Base-by-base conservation (phyloP, 768 basidiomycete species). In the Kwoniella bestiolae region DNA sequence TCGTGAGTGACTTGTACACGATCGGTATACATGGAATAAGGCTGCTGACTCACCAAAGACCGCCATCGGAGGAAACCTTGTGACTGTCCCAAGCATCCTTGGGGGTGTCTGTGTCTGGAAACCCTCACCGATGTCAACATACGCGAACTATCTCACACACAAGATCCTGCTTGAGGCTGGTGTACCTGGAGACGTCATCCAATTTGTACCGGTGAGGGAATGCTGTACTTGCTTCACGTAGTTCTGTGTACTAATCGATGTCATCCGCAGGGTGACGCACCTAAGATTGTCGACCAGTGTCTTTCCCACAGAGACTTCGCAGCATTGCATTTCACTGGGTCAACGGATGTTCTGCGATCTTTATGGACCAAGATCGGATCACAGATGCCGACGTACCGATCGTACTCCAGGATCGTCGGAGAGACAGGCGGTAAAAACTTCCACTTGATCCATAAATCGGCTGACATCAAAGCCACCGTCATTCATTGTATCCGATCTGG, bases 51-150 rank as follows among this genome's bases (percentile, higher is more conserved):
- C n/a, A n/a, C n/a, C n/a, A n/a, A n/a, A 35, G 34, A 97, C 95
- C 32, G 95, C 95, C 26, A 99, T 99, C 69, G 95, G 93, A 35
- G 96, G 92, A 11, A 99, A 99, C 81, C 90, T 98, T 34, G 62
- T 70, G 61, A 67, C 73, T 87, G 92, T 87, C 28, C 96, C 96
- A 35, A 94, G 92, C 1, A 84, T 99, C 66, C 90, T 95, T 34
- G 96, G 96, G 51, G 98, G 98, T 79, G 91, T 92, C 59, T 87
- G 90, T 59, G 84, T 98, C 64, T 99, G 96, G 96, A 99, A 99
- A 79, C 96, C 96, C 6, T 94, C 95, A 0, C 96, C 96, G 6
- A 89, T 88, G 21, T 93, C 96, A 26, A 91, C 90, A 11, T 96
- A 94, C 84, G 90, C 95, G 60, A 96, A 94, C 84, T 98, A 94